A percentile compares a stretch with the other conserved stretches of the same genome.
These are phyloP conservation scores for Dothistroma septosporum DNA, from an alignment of 2,329 filamentous ascomycete genomes.

Conservation along the genomic window DNA sequence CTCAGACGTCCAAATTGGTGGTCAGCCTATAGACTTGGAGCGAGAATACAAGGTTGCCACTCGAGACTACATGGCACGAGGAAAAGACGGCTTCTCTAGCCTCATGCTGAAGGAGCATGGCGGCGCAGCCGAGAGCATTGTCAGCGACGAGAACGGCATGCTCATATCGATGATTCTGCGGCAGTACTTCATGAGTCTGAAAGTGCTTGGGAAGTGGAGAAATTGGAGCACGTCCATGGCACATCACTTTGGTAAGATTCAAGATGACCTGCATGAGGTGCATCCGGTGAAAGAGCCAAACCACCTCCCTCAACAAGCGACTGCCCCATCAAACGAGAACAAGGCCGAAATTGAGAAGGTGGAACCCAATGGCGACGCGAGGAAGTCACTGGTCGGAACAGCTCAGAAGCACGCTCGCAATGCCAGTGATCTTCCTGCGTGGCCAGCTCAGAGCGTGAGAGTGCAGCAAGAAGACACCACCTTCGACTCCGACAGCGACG, in stretches of 20 bases:
- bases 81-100: slow-evolving; percentile 70
- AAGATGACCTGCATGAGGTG: slow-evolving; percentile 54
- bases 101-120: slow-evolving; percentile 73
- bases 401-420: slow-evolving; percentile 10
- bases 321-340: background rate
- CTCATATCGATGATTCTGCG: slow-evolving; percentile 81
- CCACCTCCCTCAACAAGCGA: slow-evolving; percentile 2
- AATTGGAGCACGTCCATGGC: slow-evolving; percentile 61
- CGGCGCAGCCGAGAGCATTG: slow-evolving; percentile 69
- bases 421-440: slow-evolving; percentile 12
- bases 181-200: slow-evolving; percentile 86
- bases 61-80: slow-evolving; percentile 81
- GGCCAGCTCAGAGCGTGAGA: slow-evolving; percentile 7
- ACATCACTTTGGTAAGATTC: slow-evolving; percentile 63
- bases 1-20: slow-evolving; percentile 57
- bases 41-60: slow-evolving; percentile 71
- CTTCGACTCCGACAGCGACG: slow-evolving; percentile 34
- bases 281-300: slow-evolving; percentile 39
- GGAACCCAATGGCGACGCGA: slow-evolving; percentile 19
- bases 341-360: slow-evolving; percentile 8
- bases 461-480: slow-evolving; percentile 1
- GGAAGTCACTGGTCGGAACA: slow-evolving; percentile 10
- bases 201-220: slow-evolving; percentile 75
- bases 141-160: slow-evolving; percentile 81
- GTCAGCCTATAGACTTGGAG: slow-evolving; percentile 57